phyloP scores from a whole-genome alignment of 495 filamentous ascomycete genomes.

The Ramalina peruviana region DNA sequence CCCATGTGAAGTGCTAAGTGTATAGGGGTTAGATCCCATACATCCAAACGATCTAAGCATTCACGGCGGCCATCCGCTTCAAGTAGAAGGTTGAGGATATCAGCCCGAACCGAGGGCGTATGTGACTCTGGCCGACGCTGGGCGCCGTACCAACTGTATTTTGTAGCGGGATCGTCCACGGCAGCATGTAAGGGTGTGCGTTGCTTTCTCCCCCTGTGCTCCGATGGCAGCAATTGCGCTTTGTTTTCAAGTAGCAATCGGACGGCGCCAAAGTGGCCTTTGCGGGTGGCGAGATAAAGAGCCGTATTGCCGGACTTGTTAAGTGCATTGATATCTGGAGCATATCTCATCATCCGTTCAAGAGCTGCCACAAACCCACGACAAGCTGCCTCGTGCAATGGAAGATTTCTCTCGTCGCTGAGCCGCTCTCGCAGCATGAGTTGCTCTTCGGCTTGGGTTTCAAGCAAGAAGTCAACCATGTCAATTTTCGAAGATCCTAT shows the following conservation, averaged over 20 bases:
- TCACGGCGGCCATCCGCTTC: constrained; percentile 2
- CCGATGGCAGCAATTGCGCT: constrained; percentile 5
- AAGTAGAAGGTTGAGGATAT: constrained; percentile 8
- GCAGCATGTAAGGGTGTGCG: constrained; percentile 2
- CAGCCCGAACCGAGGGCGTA: not conserved
- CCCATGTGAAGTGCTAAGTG: not conserved
- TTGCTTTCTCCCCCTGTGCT: not conserved
- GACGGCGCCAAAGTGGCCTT: constrained; percentile 1
- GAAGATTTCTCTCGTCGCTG: not conserved
- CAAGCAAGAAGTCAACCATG: constrained; percentile 5
- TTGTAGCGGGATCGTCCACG: not conserved
- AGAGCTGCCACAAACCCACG: constrained; percentile 8
- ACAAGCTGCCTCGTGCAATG: constrained; percentile 5
- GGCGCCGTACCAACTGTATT: too few relatives aligned
- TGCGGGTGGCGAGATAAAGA: not conserved
- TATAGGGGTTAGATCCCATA: constrained; percentile 3
- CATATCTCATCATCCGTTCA: constrained; percentile 4
- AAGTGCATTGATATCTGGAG: constrained; percentile 4
- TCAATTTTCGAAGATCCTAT: constrained; percentile 4
- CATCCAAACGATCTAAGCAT: constrained; percentile 4
- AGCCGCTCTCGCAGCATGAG: not conserved
- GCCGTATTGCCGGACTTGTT: not conserved
- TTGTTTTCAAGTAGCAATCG: constrained; percentile 6
- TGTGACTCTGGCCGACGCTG: too few relatives aligned
- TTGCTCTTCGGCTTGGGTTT: constrained; percentile 8